Evolutionary conservation across 441 rosid species (phyloP), one percentile per base, ranked within the genome.

Genomic region (Raphanus hybrid): DNA sequence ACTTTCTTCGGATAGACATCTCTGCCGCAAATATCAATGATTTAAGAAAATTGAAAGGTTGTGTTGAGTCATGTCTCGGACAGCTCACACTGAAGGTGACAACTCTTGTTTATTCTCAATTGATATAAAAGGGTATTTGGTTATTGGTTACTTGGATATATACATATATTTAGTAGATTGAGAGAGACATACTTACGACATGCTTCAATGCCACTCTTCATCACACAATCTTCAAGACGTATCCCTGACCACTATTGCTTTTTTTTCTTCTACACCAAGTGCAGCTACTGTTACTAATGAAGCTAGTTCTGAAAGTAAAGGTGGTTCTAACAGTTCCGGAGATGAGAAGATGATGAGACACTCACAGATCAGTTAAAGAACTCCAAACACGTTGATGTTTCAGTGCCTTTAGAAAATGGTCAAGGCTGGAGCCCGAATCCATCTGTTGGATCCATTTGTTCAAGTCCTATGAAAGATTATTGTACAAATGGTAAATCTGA

Each of bases 161-260:
- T 29, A 76, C 86, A 86, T 57, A 41, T 69, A 71, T 76, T 18
- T 74, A 23, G 39, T 77, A 93, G 98, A 92, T 96, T 71, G 99
- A 96, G 89, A 96, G 90, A 89, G 92, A 83, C 83, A 89, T 80
- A 91, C 97, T 12, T 85, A 63, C 54, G 84, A 90, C 69, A 90
- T 81, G 98, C 98, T 93, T 77, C 96, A 90, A 66, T 91, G 98
- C 84, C 97, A 96, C 78, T 34, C 99, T 97, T 7, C 94, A 93
- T 77, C 99, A 14, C 86, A 92, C 34, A 90, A 90, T 71, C 92
- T 92, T 85, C 80, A 82, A 62, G 94, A 96, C 75, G 76, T 85
- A 84, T 84, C 81, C 90, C 9, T 89, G 77, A 74, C 92, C 92
- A 58, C 90, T 89, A 82, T 79, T 88, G 90, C 83, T 85, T 85